Evolutionary conservation across 2,329 filamentous ascomycete genomes (phyloP).

Genomic region (Diaporthe longicolla): DNA sequence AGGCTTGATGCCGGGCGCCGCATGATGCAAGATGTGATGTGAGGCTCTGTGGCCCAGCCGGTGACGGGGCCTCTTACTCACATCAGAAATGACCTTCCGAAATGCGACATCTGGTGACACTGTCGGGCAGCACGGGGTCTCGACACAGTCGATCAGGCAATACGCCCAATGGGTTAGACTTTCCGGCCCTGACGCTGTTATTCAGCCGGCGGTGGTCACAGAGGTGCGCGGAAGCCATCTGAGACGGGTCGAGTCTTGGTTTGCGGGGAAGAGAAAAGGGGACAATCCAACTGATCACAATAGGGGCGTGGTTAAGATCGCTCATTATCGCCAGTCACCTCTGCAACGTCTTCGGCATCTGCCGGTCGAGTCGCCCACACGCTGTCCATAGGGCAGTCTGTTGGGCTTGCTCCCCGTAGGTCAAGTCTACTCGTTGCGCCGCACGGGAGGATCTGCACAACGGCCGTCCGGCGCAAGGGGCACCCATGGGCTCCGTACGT

Average conservation of each 20-base stretch:
- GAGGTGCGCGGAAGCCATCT: slow-evolving; percentile 24
- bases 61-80: slow-evolving; percentile 15
- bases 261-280: slow-evolving; percentile 18
- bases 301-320: neutral
- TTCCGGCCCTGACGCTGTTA: slow-evolving; percentile 5
- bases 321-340: neutral
- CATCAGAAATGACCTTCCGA: slow-evolving; percentile 23
- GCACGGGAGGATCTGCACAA: slow-evolving; percentile 32
- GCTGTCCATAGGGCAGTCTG: neutral
- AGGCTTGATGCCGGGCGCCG: slow-evolving; percentile 26
- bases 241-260: slow-evolving; percentile 38
- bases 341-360: slow-evolving; percentile 27
- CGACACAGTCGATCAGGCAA: slow-evolving; percentile 27
- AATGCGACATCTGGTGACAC: slow-evolving; percentile 35
- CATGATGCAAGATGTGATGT: slow-evolving; percentile 31
- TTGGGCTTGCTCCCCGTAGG: neutral
- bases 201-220: neutral
- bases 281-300: slow-evolving; percentile 6
- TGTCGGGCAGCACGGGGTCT: slow-evolving; percentile 32
- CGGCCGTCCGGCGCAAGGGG: slow-evolving; percentile 27
- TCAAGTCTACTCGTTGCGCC: neutral
- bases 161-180: slow-evolving; percentile 28
- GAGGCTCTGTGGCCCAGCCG: slow-evolving; percentile 34
- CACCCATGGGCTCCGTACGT: slow-evolving; percentile 26
- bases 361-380: neutral